Conservation (phyloP, 2,329 filamentous ascomycete genomes). For the Seiridium cupressi region DNA sequence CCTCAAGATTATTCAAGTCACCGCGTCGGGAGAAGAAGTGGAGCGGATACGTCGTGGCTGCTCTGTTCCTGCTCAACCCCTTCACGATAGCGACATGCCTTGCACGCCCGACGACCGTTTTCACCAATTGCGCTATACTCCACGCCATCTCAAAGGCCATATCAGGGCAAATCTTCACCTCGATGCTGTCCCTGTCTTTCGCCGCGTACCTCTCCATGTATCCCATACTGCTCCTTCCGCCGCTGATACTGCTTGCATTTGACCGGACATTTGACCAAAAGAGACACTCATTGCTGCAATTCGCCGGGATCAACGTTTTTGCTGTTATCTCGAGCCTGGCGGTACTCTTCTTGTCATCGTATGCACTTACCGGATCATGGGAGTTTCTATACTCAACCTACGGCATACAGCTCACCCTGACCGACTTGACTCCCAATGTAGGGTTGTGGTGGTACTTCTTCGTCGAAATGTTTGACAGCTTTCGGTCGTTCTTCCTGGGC, state of each 20-base stretch:
- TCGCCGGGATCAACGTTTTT: conserved; percentile 51
- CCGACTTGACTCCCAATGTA: conserved; percentile 91
- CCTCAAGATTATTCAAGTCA: conserved; percentile 76
- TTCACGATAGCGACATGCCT: conserved; percentile 91
- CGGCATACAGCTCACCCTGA: conserved; percentile 85
- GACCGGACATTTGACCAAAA: conserved; percentile 53
- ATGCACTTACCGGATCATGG: conserved; percentile 76
- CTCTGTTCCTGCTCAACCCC: conserved; percentile 91
- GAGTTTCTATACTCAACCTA: conserved; percentile 88
- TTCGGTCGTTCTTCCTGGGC: conserved; percentile 93
- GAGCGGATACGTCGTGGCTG: conserved; percentile 73
- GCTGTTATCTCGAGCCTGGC: conserved; percentile 55
- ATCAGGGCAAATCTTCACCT: conserved; percentile 67
- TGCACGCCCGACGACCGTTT: conserved; percentile 82
- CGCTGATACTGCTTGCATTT: conserved; percentile 76
- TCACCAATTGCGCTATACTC: conserved; percentile 85
- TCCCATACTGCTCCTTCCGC: conserved; percentile 80
- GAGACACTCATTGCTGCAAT: conserved; percentile 38
- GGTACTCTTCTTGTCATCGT: conserved; percentile 69
- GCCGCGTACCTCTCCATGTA: conserved; percentile 93
- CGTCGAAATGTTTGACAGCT: conserved; percentile 98
- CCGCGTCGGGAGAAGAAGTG: conserved; percentile 73
- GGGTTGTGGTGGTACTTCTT: conserved; percentile 99
- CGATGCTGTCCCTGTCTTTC: conserved; percentile 81
- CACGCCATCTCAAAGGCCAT: conserved; percentile 81